Conservation (phyloP, 2,329 filamentous ascomycete genomes). For the Orbilia brochopaga region DNA sequence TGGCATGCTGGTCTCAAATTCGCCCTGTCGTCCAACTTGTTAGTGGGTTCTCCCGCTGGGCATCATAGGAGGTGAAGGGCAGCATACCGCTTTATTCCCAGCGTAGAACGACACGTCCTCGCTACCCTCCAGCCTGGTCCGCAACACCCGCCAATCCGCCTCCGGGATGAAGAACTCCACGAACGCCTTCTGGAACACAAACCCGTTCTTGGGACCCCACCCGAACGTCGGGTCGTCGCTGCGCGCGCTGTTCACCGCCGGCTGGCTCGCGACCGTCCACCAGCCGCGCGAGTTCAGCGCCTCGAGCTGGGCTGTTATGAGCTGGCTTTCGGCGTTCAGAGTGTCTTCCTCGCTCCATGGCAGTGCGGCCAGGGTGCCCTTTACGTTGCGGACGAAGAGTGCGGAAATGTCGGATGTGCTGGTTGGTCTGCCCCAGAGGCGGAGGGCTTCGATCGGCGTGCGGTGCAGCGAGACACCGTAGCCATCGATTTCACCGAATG, state of each 20-base stretch:
- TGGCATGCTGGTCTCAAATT: conserved; percentile 52
- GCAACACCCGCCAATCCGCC: conserved; percentile 72
- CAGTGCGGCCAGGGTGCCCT: conserved; percentile 77
- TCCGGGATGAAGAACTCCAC: conserved; percentile 90
- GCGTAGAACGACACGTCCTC: conserved; percentile 86
- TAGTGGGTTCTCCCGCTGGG: neutral
- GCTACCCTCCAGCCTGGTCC: conserved; percentile 66
- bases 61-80: no score
- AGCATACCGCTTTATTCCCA: conserved; percentile 63
- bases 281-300: conserved; percentile 80
- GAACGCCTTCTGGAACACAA: conserved; percentile 98
- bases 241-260: conserved; percentile 83
- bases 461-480: conserved; percentile 96
- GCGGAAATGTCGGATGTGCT: conserved; percentile 73
- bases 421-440: conserved; percentile 82
- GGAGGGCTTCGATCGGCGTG: conserved; percentile 79
- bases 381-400: conserved; percentile 81
- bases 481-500: conserved; percentile 96
- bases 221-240: conserved; percentile 82
- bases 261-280: conserved; percentile 97
- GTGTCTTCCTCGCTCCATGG: conserved; percentile 97
- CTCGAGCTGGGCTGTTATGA: conserved; percentile 77
- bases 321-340: conserved; percentile 79
- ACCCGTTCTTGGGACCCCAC: conserved; percentile 90
- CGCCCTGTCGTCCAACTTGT: conserved; percentile 47